Conservation (phyloP, 2,329 filamentous ascomycete species). For the Aschersonia sp. region DNA sequence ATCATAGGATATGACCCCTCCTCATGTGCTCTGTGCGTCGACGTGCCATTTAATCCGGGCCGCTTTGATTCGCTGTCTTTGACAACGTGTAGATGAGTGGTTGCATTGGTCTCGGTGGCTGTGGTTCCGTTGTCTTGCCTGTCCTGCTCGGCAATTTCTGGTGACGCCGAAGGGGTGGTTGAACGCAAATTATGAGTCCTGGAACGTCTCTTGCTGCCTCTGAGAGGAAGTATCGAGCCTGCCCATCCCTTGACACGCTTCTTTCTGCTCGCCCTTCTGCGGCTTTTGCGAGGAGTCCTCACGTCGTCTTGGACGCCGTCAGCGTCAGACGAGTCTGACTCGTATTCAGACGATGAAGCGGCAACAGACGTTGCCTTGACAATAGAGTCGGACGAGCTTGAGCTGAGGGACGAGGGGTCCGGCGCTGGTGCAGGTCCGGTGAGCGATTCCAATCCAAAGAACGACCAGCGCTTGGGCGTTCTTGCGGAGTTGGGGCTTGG, state of each 20-base stretch:
- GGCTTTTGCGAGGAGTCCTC: conserved; percentile 13
- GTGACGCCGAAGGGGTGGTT: conserved; percentile 30
- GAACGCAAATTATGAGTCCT: conserved; percentile 24
- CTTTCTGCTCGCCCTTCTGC: conserved; percentile 23
- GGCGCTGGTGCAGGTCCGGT: conserved; percentile 28
- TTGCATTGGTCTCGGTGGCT: conserved; percentile 7
- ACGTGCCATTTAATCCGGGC: conserved; percentile 6
- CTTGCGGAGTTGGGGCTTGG: conserved; percentile 34
- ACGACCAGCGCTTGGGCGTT: conserved; percentile 44
- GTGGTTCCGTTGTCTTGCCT: conserved; percentile 15
- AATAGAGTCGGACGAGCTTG: conserved; percentile 27
- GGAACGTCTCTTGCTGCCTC: conserved; percentile 28
- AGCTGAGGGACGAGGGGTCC: conserved; percentile 31
- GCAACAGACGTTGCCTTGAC: conserved; percentile 13
- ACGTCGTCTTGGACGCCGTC: conserved; percentile 10
- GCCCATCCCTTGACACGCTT: conserved; percentile 68
- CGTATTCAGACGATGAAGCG: conserved; percentile 21
- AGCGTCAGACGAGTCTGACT: conserved; percentile 12
- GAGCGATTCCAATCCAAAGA: conserved; percentile 46
- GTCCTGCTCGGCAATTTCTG: conserved; percentile 12
- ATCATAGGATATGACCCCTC: conserved; percentile 70
- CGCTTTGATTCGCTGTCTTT: conserved; percentile 25
- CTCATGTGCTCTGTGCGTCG: conserved; percentile 28
- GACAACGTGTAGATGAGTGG: conserved; percentile 21
- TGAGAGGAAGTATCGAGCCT: conserved; percentile 50